Percentiles rank a stretch among this genome's conserved stretches.
phyloP scores from a whole-genome alignment of 2,329 filamentous ascomycete genomes.

The Penicillium sp. region DNA sequence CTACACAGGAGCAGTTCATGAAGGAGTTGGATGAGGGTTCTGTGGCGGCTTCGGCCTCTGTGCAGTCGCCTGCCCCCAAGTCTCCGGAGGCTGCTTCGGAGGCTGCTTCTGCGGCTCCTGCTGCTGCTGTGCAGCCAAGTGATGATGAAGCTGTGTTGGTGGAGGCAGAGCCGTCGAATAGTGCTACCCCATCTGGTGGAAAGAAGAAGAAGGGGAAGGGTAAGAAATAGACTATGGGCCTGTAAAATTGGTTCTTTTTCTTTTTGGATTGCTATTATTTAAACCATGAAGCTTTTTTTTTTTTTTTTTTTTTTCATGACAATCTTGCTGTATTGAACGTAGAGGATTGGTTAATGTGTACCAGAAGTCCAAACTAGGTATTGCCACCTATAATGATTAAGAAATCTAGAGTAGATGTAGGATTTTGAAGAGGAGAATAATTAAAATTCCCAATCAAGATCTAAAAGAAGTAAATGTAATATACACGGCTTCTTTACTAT shows the following conservation, averaged over 20 bases:
- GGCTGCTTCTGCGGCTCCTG: slow-evolving; percentile 25
- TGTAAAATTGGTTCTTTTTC: slow-evolving; percentile 14
- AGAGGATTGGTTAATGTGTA: too few species aligned
- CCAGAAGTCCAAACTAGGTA: too few species aligned
- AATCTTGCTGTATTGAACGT: background rate
- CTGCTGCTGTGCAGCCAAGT: slow-evolving; percentile 45
- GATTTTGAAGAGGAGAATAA: background rate
- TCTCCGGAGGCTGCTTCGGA: slow-evolving; percentile 20
- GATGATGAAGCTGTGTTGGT: slow-evolving; percentile 78
- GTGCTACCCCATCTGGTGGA: slow-evolving; percentile 26
- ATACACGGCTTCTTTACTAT: slow-evolving; percentile 8
- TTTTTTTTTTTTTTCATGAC: slow-evolving; percentile 3
- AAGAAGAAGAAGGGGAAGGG: slow-evolving; percentile 50
- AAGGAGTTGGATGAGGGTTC: slow-evolving; percentile 65
- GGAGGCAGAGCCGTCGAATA: slow-evolving; percentile 55
- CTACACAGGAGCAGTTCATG: slow-evolving; percentile 75
- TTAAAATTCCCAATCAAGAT: slow-evolving; percentile 4
- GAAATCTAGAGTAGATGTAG: background rate
- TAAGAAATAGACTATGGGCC: slow-evolving; percentile 41
- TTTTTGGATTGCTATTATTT: slow-evolving; percentile 2
- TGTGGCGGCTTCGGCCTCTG: slow-evolving; percentile 9
- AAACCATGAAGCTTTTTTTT: slow-evolving; percentile 1
- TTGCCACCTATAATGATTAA: too few species aligned
- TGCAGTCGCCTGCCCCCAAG: slow-evolving; percentile 18
- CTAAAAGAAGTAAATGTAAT: slow-evolving; percentile 5